These are phyloP conservation scores for Diphasiastrum complanatum DNA, from an alignment of 83 land plant species.

Conservation along the genomic window DNA sequence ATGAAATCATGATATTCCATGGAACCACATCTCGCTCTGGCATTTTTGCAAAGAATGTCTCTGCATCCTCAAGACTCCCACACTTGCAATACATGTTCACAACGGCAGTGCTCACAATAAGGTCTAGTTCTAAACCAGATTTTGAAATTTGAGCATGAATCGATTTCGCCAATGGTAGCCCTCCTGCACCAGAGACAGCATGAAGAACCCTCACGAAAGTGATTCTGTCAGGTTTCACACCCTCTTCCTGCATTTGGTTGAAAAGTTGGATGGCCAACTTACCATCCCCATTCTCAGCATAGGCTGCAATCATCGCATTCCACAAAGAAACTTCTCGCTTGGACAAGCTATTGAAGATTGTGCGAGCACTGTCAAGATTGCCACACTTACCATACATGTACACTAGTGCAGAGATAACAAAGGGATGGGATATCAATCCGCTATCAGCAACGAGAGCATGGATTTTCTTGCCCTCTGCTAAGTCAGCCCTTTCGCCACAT, in stretches of 20 bases:
- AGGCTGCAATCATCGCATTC: conserved; percentile 53
- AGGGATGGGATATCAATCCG: conserved; percentile 17
- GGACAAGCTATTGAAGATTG: conserved; percentile 36
- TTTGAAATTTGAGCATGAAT: too few relatives aligned
- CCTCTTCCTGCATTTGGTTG: conserved; percentile 38
- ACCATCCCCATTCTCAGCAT: conserved; percentile 54
- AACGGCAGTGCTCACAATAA: too few relatives aligned
- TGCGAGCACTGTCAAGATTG: conserved; percentile 29
- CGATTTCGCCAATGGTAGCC: conserved; percentile 30
- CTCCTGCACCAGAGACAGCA: conserved; percentile 26
- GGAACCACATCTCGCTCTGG: too few relatives aligned
- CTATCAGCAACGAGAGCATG: conserved; percentile 28
- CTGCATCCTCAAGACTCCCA: too few relatives aligned
- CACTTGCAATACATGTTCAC: too few relatives aligned
- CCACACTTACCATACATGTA: conserved; percentile 67
- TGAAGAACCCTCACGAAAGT: conserved; percentile 40
- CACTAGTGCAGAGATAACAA: conserved; percentile 36
- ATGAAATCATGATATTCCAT: too few relatives aligned
- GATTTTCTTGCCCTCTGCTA: conserved; percentile 32
- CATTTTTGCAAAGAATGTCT: too few relatives aligned
- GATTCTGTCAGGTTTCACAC: conserved; percentile 37
- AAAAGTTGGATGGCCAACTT: conserved; percentile 32
- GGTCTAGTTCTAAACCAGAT: too few relatives aligned
- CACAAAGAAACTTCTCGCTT: conserved; percentile 40
- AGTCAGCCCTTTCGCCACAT: conserved; percentile 31